Conservation (phyloP, 2,329 filamentous ascomycete genomes). For the Aureobasidium sp. region DNA sequence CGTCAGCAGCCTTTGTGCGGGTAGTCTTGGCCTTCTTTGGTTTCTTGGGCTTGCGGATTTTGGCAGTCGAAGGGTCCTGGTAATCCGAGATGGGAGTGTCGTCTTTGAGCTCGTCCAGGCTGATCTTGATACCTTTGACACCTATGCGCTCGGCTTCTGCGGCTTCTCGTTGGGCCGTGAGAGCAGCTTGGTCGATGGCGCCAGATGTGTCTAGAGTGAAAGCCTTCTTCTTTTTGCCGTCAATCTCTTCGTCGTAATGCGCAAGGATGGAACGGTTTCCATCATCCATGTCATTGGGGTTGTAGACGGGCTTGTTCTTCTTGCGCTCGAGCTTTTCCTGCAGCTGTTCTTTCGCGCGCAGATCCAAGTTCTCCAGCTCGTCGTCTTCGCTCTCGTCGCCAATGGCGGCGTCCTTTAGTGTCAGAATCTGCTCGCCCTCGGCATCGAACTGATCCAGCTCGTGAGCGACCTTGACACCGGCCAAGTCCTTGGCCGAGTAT, state of each 20-base stretch:
- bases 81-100: constrained; percentile 75
- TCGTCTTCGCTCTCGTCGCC: constrained; percentile 74
- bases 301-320: constrained; percentile 82
- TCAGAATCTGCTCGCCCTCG: constrained; percentile 72
- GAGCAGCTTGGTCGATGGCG: constrained; percentile 54
- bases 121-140: constrained; percentile 61
- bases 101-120: constrained; percentile 60
- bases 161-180: constrained; percentile 37
- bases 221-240: constrained; percentile 69
- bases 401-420: constrained; percentile 87
- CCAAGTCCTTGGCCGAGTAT: constrained; percentile 78
- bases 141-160: constrained; percentile 44
- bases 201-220: constrained; percentile 81
- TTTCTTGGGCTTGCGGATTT: constrained; percentile 90
- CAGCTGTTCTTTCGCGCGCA: constrained; percentile 64
- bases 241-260: constrained; percentile 94
- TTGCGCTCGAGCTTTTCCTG: constrained; percentile 73
- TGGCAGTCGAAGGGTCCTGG: constrained; percentile 74
- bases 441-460: constrained; percentile 74
- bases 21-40: constrained; percentile 65
- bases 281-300: constrained; percentile 65
- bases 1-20: constrained; percentile 57
- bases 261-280: constrained; percentile 61
- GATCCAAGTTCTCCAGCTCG: constrained; percentile 69
- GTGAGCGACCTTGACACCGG: constrained; percentile 86